Base-by-base conservation (phyloP, 148 eudicot genomes). In the Mesembryanthemum crystallinum region DNA sequence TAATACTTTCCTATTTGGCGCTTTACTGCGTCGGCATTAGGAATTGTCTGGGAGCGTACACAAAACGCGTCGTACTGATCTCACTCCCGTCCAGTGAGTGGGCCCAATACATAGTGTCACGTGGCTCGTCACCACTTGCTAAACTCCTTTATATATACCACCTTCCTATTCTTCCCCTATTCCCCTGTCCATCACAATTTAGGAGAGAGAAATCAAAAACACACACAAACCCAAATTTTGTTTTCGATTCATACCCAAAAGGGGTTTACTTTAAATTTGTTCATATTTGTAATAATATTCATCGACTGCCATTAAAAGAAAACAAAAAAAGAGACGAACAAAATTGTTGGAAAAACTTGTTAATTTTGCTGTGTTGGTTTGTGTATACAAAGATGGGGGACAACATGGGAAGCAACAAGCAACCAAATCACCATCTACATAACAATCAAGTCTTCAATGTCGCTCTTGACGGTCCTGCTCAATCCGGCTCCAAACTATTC, bases 361-460 rank as follows among this genome's bases (percentile, higher is more conserved):
- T 52, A 25, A 68, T 14, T 25, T 5, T 42, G n/a, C 32, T 45
- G 49, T 68, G 33, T 14, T 25, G 13, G 15, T 10, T n/a, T 67
- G 39, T 67, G 49, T 1, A 9, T 13, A 21, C 10, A 12, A 68
- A 45, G 7, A 47, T 68, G 72, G 54, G n/a, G 57, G 72, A 43
- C 12, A 69, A 45, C 15, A 6, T 45, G 37, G 60, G 23, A 49
- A 43, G 28, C 29, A 71, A 55, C 67, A n/a, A 78, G 82, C 84
- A 82, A 78, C 80, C 52, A 32, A 57, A 49, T 68, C 69, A 75
- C 21, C 51, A 65, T 49, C n/a, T 24, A 18, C 76, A 54, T 81
- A 68, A 78, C 7, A 76, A 65, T 11, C 87, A 85, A 57, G 85
- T 64, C 21, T 89, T 85, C 71, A 79, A 81, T 75, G 67, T 86